phyloP scores from a whole-genome alignment of 2,329 filamentous ascomycete genomes.

The Coniella vitis region DNA sequence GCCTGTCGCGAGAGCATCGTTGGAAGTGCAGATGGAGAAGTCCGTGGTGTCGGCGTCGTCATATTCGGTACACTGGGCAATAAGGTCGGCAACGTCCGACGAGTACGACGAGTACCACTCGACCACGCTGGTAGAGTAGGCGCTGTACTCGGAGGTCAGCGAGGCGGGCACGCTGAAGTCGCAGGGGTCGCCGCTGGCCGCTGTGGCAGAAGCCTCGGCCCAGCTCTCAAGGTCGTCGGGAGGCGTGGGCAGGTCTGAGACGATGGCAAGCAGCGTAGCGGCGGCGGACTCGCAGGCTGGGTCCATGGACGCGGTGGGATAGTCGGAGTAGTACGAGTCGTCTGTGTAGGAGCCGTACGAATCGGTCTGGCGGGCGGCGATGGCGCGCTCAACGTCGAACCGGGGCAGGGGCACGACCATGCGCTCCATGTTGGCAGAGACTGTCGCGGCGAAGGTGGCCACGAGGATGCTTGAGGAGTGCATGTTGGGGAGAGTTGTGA shows the following conservation, averaged over 20 bases:
- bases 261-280: constrained; percentile 17
- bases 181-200: constrained; percentile 20
- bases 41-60: constrained; percentile 13
- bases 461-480: constrained; percentile 20
- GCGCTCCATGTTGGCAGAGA: constrained; percentile 17
- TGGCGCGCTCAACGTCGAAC: constrained; percentile 10
- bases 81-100: constrained; percentile 16
- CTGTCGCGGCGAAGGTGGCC: constrained; percentile 19
- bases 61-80: constrained; percentile 22
- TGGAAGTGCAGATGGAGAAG: constrained; percentile 3
- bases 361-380: constrained; percentile 22
- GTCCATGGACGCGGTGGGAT: not conserved
- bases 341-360: too few species aligned
- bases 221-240: constrained; percentile 19
- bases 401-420: constrained; percentile 10
- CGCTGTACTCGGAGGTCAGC: constrained; percentile 16
- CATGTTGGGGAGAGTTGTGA: constrained; percentile 15
- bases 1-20: not conserved
- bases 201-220: constrained; percentile 14
- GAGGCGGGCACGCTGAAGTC: constrained; percentile 19
- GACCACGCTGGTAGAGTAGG: constrained; percentile 19
- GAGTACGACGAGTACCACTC: constrained; percentile 21
- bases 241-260: constrained; percentile 20
- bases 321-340: not conserved
- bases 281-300: constrained; percentile 2